phyloP scores from a whole-genome alignment of 2,329 filamentous ascomycete genomes.

The Penicillium sp. region DNA sequence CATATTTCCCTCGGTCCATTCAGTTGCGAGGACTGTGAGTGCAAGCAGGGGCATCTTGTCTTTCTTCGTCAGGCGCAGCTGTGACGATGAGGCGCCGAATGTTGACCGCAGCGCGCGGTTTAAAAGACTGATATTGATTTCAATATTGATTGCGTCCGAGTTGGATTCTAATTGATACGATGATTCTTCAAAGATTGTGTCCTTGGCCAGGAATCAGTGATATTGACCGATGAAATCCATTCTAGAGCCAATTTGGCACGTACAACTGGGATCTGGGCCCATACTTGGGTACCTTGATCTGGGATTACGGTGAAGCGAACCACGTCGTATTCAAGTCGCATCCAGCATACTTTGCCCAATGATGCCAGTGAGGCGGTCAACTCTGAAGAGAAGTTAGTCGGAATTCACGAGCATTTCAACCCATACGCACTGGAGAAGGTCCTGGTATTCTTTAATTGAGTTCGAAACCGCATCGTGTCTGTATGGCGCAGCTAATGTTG shows the following conservation, averaged over 20 bases:
- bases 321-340: conserved; percentile 82
- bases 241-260: conserved; percentile 18
- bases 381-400: conserved; percentile 41
- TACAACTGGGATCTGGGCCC: conserved; percentile 69
- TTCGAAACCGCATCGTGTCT: conserved; percentile 40
- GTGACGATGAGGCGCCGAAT: conserved; percentile 76
- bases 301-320: conserved; percentile 95
- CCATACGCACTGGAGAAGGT: conserved; percentile 24
- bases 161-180: conserved; percentile 85
- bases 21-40: conserved; percentile 78
- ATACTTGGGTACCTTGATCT: conserved; percentile 92
- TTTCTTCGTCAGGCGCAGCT: conserved; percentile 89
- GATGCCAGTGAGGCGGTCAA: conserved; percentile 65
- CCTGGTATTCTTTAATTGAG: conserved; percentile 36
- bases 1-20: conserved; percentile 51
- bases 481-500: not conserved
- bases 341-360: conserved; percentile 83
- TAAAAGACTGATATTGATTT: conserved; percentile 84
- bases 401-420: not conserved
- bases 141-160: conserved; percentile 93
- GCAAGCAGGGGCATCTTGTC: conserved; percentile 83
- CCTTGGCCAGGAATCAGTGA: conserved; percentile 43
- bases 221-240: not conserved
- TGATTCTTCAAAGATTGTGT: conserved; percentile 79
- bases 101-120: conserved; percentile 92